Percentiles rank a stretch among this genome's conserved stretches.
Evolutionary conservation across 2,329 filamentous ascomycete species (phyloP).

Genomic region (Neoscytalidium dimidiatum): DNA sequence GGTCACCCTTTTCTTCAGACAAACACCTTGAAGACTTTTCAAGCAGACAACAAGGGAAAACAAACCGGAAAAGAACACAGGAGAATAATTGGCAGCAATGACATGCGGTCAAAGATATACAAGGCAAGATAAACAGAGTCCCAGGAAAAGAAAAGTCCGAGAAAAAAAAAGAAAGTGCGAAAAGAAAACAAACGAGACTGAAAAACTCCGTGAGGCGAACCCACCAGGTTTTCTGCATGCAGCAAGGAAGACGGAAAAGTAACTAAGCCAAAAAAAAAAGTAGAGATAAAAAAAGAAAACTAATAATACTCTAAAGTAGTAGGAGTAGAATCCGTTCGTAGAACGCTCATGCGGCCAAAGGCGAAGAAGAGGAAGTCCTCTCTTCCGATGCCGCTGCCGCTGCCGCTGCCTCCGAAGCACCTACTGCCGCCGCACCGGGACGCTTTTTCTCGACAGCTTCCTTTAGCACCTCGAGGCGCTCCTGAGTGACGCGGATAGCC

Average conservation of each 20-base stretch:
- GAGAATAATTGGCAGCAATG: neutral
- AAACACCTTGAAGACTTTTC: conserved; percentile 8
- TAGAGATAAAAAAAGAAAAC: neutral
- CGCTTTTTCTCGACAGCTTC: conserved; percentile 58
- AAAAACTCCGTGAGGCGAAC: neutral
- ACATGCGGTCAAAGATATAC: neutral
- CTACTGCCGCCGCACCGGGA: conserved; percentile 42
- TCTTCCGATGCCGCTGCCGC: conserved; percentile 66
- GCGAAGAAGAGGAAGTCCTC: conserved; percentile 45
- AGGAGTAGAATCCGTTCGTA: neutral
- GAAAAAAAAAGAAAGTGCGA: neutral
- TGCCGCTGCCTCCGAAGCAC: conserved; percentile 65
- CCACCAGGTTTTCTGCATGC: neutral
- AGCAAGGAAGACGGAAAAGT: neutral
- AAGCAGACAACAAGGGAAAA: neutral
- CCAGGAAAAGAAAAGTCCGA: neutral
- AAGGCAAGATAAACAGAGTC: neutral
- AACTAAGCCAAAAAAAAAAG: neutral
- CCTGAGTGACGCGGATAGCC: conserved; percentile 82
- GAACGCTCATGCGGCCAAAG: neutral
- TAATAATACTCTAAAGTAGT: neutral
- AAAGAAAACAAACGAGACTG: neutral
- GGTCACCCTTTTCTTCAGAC: neutral
- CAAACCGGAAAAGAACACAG: neutral
- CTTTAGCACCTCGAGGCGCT: conserved; percentile 77